Evolutionary conservation across 2,329 filamentous ascomycete species (phyloP), one percentile per base, ranked within the genome.

Genomic region (Microdochium trichocladiopsis): DNA sequence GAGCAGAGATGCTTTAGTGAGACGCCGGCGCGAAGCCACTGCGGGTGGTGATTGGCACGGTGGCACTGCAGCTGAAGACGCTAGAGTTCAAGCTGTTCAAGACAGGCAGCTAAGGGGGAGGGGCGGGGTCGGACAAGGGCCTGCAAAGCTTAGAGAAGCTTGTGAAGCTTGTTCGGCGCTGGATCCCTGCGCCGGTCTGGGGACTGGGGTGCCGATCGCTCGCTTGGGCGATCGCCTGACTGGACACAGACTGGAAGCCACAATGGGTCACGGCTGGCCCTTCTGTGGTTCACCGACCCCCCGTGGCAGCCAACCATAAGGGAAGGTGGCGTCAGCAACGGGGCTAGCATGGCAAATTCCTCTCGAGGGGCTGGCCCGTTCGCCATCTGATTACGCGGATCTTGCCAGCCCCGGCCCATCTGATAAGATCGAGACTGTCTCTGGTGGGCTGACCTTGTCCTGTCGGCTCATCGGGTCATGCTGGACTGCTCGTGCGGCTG

Each of bases 401-500:
- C 18, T 45, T 22, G 16, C 41, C 18, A 4, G 41, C 41, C 18
- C 41, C 36, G n/a, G 41, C 9, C 41, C 41, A 45, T 45, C 41
- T 45, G 41, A 45, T 45, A 45, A 45, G 41, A 45, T 45, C 41
- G 6, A 45, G 41, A 9, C 36, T 37, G 12, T 11, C 33, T 37
- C 14, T 4, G 33, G 33, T 9, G 33, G 16, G 41, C 18, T 4
- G 5, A 16, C 2, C 67, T 66, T 4, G 72, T 72, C 18, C 71
- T 72, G 54, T 72, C 69, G n/a, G n/a, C n/a, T n/a, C n/a, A n/a
- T n/a, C n/a, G n/a, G n/a, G n/a, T n/a, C n/a, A n/a, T n/a, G n/a
- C n/a, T n/a, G n/a, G n/a, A n/a, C n/a, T n/a, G 62, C 73, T 75
- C 33, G 22, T 6, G 3, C 8, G 25, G 9, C 47, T 58, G 28